A percentile compares a stretch with the other conserved stretches of the same genome.
phyloP scores from a whole-genome alignment of 768 basidiomycete species.

The Sporobolomyces roseus region DNA sequence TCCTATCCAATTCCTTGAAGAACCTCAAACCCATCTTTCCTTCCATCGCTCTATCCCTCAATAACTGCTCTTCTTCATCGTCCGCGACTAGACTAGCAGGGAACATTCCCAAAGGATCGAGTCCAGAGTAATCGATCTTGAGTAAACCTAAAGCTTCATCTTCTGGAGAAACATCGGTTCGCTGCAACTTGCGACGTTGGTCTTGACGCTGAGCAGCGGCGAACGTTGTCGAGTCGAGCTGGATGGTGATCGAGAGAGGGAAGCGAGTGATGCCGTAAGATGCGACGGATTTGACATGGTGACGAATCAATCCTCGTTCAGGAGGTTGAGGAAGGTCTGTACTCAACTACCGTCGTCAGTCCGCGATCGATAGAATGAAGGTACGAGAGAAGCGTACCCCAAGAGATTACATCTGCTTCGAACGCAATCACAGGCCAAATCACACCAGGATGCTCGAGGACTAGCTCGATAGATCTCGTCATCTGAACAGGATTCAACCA shows the following conservation, averaged over 20 bases:
- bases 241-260: slow-evolving; percentile 67
- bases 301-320: slow-evolving; percentile 66
- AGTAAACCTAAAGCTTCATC: slow-evolving; percentile 48
- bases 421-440: slow-evolving; percentile 89
- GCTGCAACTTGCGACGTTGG: slow-evolving; percentile 45
- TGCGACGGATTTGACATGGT: slow-evolving; percentile 69
- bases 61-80: slow-evolving; percentile 44
- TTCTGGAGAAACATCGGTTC: slow-evolving; percentile 27
- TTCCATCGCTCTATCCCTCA: slow-evolving; percentile 55
- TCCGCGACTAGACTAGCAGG: slow-evolving; percentile 59
- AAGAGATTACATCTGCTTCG: slow-evolving; percentile 78
- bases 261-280: slow-evolving; percentile 74
- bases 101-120: slow-evolving; percentile 82
- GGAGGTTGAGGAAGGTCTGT: slow-evolving; percentile 57
- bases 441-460: slow-evolving; percentile 69
- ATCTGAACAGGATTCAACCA: slow-evolving; percentile 57
- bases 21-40: slow-evolving; percentile 62
- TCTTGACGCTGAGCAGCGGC: slow-evolving; percentile 22
- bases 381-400: slow-evolving; percentile 59
- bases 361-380: not conserved
- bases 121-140: slow-evolving; percentile 66
- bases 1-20: slow-evolving; percentile 69
- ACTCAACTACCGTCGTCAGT: too few relatives aligned
- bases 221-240: slow-evolving; percentile 51
- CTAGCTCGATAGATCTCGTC: slow-evolving; percentile 66